Evolutionary conservation across 768 basidiomycete genomes (phyloP).

Genomic region (Trametes maxima): DNA sequence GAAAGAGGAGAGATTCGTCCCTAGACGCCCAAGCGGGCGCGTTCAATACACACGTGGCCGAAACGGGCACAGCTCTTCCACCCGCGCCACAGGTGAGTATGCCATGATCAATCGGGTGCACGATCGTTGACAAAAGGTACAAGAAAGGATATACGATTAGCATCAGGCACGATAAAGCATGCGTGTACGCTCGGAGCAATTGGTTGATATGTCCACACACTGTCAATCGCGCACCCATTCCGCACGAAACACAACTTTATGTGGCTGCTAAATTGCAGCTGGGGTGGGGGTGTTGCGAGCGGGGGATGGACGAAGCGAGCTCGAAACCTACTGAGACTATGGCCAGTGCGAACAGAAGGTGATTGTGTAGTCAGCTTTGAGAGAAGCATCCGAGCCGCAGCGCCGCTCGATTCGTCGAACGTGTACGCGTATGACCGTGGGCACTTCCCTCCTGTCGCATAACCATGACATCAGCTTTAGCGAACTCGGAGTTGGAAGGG

Average conservation of each 20-base stretch:
- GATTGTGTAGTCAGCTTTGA: constrained; percentile 44
- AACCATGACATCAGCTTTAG: neutral
- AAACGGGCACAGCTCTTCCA: neutral
- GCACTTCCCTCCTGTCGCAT: constrained; percentile 40
- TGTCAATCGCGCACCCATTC: too few relatives aligned
- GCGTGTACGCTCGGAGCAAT: too few relatives aligned
- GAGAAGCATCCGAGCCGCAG: constrained; percentile 42
- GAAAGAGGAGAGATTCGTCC: neutral
- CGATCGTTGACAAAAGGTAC: too few relatives aligned
- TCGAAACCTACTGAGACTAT: too few relatives aligned
- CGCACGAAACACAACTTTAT: too few relatives aligned
- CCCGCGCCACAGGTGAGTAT: neutral
- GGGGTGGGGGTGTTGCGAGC: too few relatives aligned
- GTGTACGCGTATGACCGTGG: constrained; percentile 53
- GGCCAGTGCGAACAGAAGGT: constrained; percentile 47
- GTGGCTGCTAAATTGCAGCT: too few relatives aligned
- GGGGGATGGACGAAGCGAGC: too few relatives aligned
- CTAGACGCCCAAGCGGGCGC: neutral
- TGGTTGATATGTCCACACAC: too few relatives aligned
- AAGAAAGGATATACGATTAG: too few relatives aligned
- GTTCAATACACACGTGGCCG: neutral
- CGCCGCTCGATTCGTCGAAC: constrained; percentile 49
- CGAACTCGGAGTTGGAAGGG: neutral
- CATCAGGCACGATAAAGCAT: too few relatives aligned
- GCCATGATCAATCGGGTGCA: neutral